A percentile compares a stretch with the other conserved stretches of the same genome.
Evolutionary conservation across 768 basidiomycete genomes (phyloP).

Genomic region (Collybiopsis luxurians): DNA sequence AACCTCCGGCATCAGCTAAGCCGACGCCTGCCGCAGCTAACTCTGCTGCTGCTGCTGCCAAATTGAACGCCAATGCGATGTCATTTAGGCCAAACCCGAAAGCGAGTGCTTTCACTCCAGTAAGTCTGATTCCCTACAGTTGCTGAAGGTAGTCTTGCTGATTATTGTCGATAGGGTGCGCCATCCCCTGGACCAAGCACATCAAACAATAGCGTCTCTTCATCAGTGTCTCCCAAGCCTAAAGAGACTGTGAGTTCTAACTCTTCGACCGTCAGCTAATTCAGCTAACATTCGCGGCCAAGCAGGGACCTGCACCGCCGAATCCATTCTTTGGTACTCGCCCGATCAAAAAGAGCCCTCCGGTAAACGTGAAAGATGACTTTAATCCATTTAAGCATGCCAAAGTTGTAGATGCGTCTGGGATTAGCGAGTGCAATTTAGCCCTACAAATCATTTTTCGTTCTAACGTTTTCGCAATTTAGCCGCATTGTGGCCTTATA

Average conservation of each 20-base stretch:
- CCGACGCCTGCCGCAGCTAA: conserved; percentile 22
- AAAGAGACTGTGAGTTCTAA: conserved; percentile 58
- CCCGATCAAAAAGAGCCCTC: conserved; percentile 66
- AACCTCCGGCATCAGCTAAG: conserved; percentile 25
- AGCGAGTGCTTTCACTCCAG: conserved; percentile 73
- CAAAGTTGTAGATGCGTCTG: conserved; percentile 72
- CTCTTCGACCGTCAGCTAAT: conserved; percentile 2
- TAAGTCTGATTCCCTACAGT: conserved; percentile 31
- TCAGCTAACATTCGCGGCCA: not conserved
- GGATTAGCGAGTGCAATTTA: conserved; percentile 59
- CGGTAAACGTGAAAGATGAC: conserved; percentile 90
- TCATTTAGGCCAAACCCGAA: conserved; percentile 89
- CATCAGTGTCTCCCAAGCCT: conserved; percentile 60
- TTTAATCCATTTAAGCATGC: conserved; percentile 95
- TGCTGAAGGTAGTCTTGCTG: conserved; percentile 16
- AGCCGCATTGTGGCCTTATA: conserved; percentile 87
- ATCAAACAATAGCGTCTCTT: conserved; percentile 27
- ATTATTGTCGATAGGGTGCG: conserved; percentile 33
- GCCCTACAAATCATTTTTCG: not conserved
- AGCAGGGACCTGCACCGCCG: conserved; percentile 44
- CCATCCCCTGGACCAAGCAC: conserved; percentile 44
- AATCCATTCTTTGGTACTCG: conserved; percentile 93
- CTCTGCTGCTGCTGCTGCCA: conserved; percentile 25
- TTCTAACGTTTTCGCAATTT: not conserved
- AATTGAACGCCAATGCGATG: conserved; percentile 85